Percentiles rank a stretch among this genome's conserved stretches.
Evolutionary conservation across 495 filamentous ascomycete species (phyloP).

Genomic region (Hyaloscypha bicolor): DNA sequence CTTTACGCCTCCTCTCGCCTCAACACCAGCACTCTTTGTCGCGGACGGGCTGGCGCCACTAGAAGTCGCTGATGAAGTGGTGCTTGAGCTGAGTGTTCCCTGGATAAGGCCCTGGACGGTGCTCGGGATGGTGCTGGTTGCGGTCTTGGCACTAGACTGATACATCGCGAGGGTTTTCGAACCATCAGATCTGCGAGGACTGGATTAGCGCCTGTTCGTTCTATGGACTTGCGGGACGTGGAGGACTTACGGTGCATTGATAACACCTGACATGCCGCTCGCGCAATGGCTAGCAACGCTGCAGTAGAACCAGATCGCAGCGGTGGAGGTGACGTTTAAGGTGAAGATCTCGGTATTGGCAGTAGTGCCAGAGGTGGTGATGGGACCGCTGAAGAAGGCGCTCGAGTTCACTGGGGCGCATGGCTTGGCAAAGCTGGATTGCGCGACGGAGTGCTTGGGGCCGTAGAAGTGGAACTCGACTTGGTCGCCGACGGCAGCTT

Average conservation of each 20-base stretch:
- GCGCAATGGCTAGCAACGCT: conserved; percentile 50
- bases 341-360: conserved; percentile 49
- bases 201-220: neutral
- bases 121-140: conserved; percentile 21
- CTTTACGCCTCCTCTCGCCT: conserved; percentile 6
- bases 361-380: conserved; percentile 38
- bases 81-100: conserved; percentile 7
- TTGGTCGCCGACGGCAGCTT: conserved; percentile 53
- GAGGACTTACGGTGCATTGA: conserved; percentile 39
- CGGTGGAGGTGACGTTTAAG: conserved; percentile 57
- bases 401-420: conserved; percentile 53
- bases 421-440: conserved; percentile 57
- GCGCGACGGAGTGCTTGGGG: conserved; percentile 62
- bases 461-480: conserved; percentile 65
- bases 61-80: neutral
- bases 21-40: conserved; percentile 13
- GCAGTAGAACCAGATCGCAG: conserved; percentile 65
- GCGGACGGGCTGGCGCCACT: conserved; percentile 4
- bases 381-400: conserved; percentile 51
- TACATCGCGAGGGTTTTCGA: conserved; percentile 38
- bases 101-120: conserved; percentile 20
- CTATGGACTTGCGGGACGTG: conserved; percentile 23
- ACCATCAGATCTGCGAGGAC: conserved; percentile 26
- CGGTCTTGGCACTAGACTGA: conserved; percentile 34
- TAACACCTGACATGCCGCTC: conserved; percentile 54